phyloP scores from a whole-genome alignment of 106 monocot genomes.

The Dioscorea dumetorum region DNA sequence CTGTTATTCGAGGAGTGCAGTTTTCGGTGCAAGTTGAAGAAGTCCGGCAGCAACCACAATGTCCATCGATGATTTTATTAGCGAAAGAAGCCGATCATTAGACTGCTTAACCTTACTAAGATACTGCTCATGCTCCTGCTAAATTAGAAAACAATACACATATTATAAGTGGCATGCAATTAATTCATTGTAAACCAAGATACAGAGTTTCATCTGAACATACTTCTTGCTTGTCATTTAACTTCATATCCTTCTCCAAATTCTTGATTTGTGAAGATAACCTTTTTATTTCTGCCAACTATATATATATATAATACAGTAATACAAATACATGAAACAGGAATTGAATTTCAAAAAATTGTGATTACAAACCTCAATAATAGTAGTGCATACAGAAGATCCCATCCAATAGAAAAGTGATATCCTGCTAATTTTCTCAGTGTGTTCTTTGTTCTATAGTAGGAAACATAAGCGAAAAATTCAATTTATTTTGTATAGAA shows the following conservation, averaged over 20 bases:
- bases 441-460: constrained; percentile 59
- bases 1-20: constrained; percentile 77
- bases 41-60: constrained; percentile 79
- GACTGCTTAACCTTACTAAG: constrained; percentile 51
- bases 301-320: background rate
- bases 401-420: constrained; percentile 78
- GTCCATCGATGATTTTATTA: constrained; percentile 78
- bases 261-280: constrained; percentile 63
- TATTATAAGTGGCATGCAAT: background rate
- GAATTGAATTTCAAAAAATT: background rate
- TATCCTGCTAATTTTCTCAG: constrained; percentile 59
- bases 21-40: constrained; percentile 82
- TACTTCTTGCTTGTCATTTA: constrained; percentile 51
- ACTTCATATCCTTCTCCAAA: constrained; percentile 69
- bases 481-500: background rate
- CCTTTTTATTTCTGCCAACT: constrained; percentile 70
- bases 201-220: background rate
- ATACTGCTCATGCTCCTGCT: constrained; percentile 58
- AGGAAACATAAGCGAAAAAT: background rate
- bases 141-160: background rate
- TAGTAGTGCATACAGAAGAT: constrained; percentile 46
- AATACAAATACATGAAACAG: background rate
- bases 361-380: constrained; percentile 40
- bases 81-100: constrained; percentile 65
- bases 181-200: background rate